These are phyloP conservation scores for Tricholoma hemisulphureum DNA, from an alignment of 768 basidiomycete genomes.

Conservation along the genomic window DNA sequence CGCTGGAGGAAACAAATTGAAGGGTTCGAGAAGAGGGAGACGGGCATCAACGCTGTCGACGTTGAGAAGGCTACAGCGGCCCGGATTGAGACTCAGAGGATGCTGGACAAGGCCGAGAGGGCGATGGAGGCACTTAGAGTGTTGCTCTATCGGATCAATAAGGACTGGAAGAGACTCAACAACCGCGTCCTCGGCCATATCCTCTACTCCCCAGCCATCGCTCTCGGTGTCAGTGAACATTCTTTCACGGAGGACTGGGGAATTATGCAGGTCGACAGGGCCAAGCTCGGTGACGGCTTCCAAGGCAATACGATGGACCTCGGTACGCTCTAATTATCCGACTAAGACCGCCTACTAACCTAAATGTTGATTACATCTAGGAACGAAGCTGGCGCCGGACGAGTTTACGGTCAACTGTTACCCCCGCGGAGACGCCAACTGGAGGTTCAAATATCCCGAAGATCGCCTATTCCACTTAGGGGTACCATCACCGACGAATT, in stretches of 20 bases:
- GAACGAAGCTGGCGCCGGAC: conserved; percentile 12
- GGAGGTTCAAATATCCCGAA: conserved; percentile 26
- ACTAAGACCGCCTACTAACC: conserved; percentile 19
- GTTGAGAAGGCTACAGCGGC: background rate
- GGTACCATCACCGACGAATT: conserved; percentile 29
- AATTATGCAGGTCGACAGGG: conserved; percentile 24
- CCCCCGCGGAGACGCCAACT: conserved; percentile 13
- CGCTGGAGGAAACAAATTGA: conserved; percentile 23
- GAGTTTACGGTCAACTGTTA: conserved; percentile 17
- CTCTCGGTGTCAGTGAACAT: conserved; percentile 15
- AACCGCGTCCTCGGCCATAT: conserved; percentile 34
- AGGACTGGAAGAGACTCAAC: conserved; percentile 26
- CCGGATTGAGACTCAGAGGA: conserved; percentile 5
- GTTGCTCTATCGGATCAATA: conserved; percentile 12
- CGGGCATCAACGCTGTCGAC: conserved; percentile 8
- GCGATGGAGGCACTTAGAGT: conserved; percentile 16
- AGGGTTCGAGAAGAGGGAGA: conserved; percentile 14
- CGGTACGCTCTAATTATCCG: conserved; percentile 26
- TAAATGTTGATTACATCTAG: conserved; percentile 21
- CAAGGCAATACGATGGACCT: conserved; percentile 34
- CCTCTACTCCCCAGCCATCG: conserved; percentile 30
- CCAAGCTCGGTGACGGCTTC: conserved; percentile 23
- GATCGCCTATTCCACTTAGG: conserved; percentile 28
- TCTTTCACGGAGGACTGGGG: conserved; percentile 30
- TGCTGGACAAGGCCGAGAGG: conserved; percentile 12